Evolutionary conservation across 371 early-diverging fungal species (phyloP).

Genomic region (Haplosporangium sp.): DNA sequence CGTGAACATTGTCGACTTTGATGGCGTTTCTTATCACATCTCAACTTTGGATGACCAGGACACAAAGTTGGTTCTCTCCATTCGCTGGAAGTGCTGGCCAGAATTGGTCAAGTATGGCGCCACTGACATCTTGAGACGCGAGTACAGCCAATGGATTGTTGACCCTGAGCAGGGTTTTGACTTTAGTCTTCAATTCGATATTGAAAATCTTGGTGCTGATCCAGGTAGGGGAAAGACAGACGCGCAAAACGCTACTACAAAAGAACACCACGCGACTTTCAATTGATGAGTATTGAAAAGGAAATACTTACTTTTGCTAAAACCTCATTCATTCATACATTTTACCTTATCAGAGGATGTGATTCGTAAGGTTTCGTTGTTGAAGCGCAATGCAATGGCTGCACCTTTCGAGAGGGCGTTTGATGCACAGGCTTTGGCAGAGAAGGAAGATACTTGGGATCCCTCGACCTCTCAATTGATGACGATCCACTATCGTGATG

Average conservation of each 20-base stretch:
- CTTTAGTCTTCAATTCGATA: constrained; percentile 85
- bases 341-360: constrained; percentile 64
- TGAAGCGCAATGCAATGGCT: constrained; percentile 94
- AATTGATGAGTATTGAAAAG: neutral
- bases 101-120: constrained; percentile 89
- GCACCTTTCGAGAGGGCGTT: constrained; percentile 96
- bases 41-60: constrained; percentile 81
- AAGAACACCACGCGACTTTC: no score
- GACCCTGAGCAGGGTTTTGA: constrained; percentile 84
- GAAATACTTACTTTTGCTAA: neutral
- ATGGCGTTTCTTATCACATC: constrained; percentile 91
- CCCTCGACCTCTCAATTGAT: constrained; percentile 78
- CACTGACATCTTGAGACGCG: constrained; percentile 78
- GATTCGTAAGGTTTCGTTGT: constrained; percentile 82
- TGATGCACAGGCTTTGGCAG: constrained; percentile 81
- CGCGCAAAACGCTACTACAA: neutral
- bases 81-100: constrained; percentile 84
- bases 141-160: constrained; percentile 80
- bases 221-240: constrained; percentile 60
- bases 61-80: constrained; percentile 78
- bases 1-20: constrained; percentile 93
- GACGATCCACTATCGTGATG: constrained; percentile 93
- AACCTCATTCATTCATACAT: constrained; percentile 7
- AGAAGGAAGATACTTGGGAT: constrained; percentile 71
- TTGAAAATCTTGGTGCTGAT: constrained; percentile 78